Evolutionary conservation across 345 rosid species (phyloP), one percentile per base, ranked within the genome.

Genomic region (Pugionium cornutum): DNA sequence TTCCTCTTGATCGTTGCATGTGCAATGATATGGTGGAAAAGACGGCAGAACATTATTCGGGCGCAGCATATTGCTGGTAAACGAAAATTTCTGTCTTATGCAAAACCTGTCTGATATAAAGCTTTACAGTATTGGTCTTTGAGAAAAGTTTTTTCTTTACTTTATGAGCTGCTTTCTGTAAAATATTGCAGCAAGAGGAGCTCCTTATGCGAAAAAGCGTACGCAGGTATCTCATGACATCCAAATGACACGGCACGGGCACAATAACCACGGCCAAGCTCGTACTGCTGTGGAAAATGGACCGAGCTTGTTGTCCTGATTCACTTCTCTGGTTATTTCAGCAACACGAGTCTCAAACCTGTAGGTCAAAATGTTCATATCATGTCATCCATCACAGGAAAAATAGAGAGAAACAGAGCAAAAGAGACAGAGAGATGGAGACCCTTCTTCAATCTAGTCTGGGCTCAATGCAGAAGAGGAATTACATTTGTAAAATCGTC

Each of bases 171-270:
- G 32, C 10, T 11, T 7, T 8, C 9, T 67, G 34, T 26, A 3
- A 37, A 28, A 2, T 36, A 30, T 46, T 53, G 53, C 89, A 94
- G 99, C 83, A 37, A 85, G 97, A 85, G 97, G 92, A 47, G 97
- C 99, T 54, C 96, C 99, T 1, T 94, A 91, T 73, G 99, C 97
- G n/a, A 94, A 94, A 75, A 79, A 91, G 59, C 83, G 97, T 77
- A 95, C 99, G 27, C 78, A 87, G 0, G 67, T 79, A 45, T 80
- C 95, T 1, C 86, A 86, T 60, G 96, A 91, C 76, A 90, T 91
- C 41, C 97, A 91, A 71, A 70, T 91, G 92, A 57, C 88, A 53
- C 84, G 91, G 80, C 84, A 88, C 4, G 69, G 72, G 25, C 53
- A 48, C 9, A 69, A 56, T 50, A 87, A 75, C 76, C 80, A 82